phyloP scores from a whole-genome alignment of 2,329 filamentous ascomycete genomes.

The Epichloe coenophiala region DNA sequence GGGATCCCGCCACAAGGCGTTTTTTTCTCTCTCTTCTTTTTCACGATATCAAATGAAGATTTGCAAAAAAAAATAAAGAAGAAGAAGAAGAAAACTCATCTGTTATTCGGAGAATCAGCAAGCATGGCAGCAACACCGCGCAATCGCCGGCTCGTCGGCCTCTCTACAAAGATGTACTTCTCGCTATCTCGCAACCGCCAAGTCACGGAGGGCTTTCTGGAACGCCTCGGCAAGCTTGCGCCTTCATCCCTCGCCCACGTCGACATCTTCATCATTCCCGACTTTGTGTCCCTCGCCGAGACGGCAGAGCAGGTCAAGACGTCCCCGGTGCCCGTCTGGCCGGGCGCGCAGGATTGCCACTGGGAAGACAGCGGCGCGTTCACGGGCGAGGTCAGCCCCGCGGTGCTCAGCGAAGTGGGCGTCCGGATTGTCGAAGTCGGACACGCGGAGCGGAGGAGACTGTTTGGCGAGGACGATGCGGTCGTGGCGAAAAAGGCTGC shows the following conservation, averaged over 20 bases:
- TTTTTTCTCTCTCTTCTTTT: no score
- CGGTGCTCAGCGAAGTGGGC: constrained; percentile 52
- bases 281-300: constrained; percentile 55
- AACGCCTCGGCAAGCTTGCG: constrained; percentile 28
- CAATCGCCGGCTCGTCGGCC: constrained; percentile 52
- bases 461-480: constrained; percentile 65
- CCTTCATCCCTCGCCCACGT: constrained; percentile 33
- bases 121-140: neutral
- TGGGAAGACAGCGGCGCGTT: constrained; percentile 58
- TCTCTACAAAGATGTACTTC: constrained; percentile 74
- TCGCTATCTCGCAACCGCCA: constrained; percentile 46
- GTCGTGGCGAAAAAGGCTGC: constrained; percentile 54
- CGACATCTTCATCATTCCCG: constrained; percentile 66
- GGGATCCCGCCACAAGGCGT: no score
- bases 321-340: constrained; percentile 31
- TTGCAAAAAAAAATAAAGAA: neutral
- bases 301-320: constrained; percentile 33
- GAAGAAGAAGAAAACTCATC: neutral
- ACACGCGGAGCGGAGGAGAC: constrained; percentile 61
- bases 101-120: neutral
- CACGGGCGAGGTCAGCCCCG: constrained; percentile 65
- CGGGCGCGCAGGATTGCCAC: constrained; percentile 64
- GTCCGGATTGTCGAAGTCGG: constrained; percentile 64
- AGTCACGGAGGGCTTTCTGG: constrained; percentile 38
- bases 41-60: no score